Base-by-base conservation (phyloP, 495 filamentous ascomycete species). In the Penicillium lagena region DNA sequence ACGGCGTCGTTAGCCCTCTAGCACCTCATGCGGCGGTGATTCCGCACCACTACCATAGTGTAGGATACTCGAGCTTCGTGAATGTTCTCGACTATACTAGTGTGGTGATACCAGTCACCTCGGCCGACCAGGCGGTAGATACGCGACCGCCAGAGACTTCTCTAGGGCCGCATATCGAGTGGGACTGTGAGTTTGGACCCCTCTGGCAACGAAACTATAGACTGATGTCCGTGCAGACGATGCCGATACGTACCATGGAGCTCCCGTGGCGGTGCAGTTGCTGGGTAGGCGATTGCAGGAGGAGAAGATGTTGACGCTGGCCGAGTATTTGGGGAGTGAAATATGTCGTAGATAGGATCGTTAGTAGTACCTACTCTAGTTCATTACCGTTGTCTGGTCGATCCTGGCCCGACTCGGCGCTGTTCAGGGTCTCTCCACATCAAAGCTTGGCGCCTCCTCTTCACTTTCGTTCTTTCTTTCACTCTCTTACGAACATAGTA, bases 51-150 rank as follows among this genome's bases (percentile, higher is more conserved):
- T 81, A 73, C 50, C 47, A 46, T 9, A 65, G 77, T 46, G 67
- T 72, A 22, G 36, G 79, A 70, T 85, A 82, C 47, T 66, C 68
- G 1, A 53, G 45, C 1, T 73, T 74, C 45, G 63, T 80, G 15
- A 83, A 83, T 54, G 28, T 74, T 8, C 49, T 83, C 30, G 80
- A 85, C 50, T 83, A 82, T 45, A 77, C 72, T 14, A 61, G 66
- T 22, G 70, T 79, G 3, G 64, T 72, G n/a, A 52, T 85, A 39
- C 81, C 81, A 3, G 78, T 85, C 4, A 80, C 76, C 0, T 68
- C 56, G 13, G 76, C 68, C 5, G 72, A 80, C 46, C 77, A 80
- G 55, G 52, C 43, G 2, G 39, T 81, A 7, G 81, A 85, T 64
- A 55, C 64, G 40, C 55, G 62, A 10, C 44, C 59, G 8, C 51